Base-by-base conservation (phyloP, 331 rosid genomes). In the Quercus tomentella region DNA sequence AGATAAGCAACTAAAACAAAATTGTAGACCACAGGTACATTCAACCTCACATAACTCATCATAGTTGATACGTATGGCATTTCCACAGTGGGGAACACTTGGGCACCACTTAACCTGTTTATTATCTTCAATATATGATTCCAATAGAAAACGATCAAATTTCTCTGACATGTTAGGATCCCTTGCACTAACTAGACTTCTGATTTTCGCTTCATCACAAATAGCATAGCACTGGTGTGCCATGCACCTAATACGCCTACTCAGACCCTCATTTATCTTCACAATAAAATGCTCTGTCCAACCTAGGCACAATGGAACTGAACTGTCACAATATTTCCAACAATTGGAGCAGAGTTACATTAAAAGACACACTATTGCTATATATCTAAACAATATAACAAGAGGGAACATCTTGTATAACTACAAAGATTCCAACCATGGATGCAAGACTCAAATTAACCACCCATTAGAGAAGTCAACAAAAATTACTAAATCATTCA, bases 41-140 rank as follows among this genome's bases (percentile, higher is more conserved):
- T 85, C 84, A 66, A 85, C 84, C 86, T 85, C 89, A 25, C 72
- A 63, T 8, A 82, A 37, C 23, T 79, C 84, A 52, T 58, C 73
- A 16, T 82, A 84, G 55, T 82, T 79, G n/a, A 76, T 21, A 10
- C 84, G 84, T 57, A 82, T 57, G 17, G 89, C 89, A 30, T 85
- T 79, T 22, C 89, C 86, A 31, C 89, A 85, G 54, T 85, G 86
- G 54, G 89, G 89, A 76, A 76, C 74, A 67, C 89, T 85, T 4
- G 86, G 89, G 61, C 89, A 85, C 89, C 86, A 82, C 56, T 82
- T 82, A 56, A 85, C 86, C 80, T 61, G 76, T 68, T 72, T 76
- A 60, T 85, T 85, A 54, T 85, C 89, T 62, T 85, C 89, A 76
- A 85, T 85, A 76, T 82, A 85, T 26, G 89, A 85, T 60, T 85